Evolutionary conservation across 257 asterid genomes (phyloP).

Genomic region (Solanum phureja): DNA sequence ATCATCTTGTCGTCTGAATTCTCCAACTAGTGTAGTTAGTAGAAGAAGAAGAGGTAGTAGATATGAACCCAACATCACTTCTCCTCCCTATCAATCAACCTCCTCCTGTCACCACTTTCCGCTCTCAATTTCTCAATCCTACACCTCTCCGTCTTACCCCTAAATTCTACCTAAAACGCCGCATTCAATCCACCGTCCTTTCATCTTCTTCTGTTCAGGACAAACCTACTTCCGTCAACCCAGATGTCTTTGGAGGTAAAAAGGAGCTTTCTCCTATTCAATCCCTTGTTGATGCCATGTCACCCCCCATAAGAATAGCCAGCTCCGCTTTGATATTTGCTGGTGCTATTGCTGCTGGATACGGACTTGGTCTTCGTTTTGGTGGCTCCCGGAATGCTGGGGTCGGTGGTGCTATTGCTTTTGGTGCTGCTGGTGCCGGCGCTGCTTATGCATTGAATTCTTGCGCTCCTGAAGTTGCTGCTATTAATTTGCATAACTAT

Average conservation of each 20-base stretch:
- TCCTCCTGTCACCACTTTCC: conserved; percentile 9
- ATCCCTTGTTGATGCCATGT: conserved; percentile 60
- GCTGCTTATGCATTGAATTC: conserved; percentile 79
- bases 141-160: conserved; percentile 21
- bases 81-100: conserved; percentile 37
- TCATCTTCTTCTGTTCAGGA: conserved; percentile 1
- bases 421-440: conserved; percentile 86
- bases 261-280: conserved; percentile 57
- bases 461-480: conserved; percentile 85
- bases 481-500: conserved; percentile 73
- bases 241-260: conserved; percentile 62
- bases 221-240: conserved; percentile 8
- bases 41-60: neutral
- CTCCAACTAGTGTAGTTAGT: neutral
- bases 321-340: conserved; percentile 61
- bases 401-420: conserved; percentile 72
- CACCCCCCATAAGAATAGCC: conserved; percentile 73
- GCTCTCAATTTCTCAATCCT: conserved; percentile 27
- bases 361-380: conserved; percentile 63
- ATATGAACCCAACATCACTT: conserved; percentile 48
- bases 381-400: conserved; percentile 70
- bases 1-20: neutral
- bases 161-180: conserved; percentile 14
- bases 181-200: conserved; percentile 23
- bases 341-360: conserved; percentile 78